phyloP scores from a whole-genome alignment of 1,284 basidiomycete species.

The Cryptococcus sp. region DNA sequence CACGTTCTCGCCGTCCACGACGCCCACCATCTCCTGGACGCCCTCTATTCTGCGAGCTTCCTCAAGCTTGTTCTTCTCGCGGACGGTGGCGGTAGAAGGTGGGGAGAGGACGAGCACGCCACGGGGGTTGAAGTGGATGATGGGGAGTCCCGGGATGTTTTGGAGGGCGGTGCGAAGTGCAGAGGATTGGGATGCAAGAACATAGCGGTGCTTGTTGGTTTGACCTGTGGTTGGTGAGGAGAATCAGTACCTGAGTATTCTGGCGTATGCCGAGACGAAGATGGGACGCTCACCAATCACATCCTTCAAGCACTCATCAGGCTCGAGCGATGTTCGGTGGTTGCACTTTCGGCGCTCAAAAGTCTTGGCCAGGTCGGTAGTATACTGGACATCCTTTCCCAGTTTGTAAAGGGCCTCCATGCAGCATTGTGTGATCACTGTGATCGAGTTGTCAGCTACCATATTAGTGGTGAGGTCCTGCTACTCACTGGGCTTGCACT shows the following conservation, averaged over 20 bases:
- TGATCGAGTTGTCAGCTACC: neutral
- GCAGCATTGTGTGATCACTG: constrained; percentile 96
- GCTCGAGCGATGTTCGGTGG: constrained; percentile 74
- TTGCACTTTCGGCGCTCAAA: constrained; percentile 95
- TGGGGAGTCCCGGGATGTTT: constrained; percentile 71
- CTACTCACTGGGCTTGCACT: constrained; percentile 78
- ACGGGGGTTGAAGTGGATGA: constrained; percentile 79
- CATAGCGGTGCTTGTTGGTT: constrained; percentile 87
- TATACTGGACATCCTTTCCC: constrained; percentile 65
- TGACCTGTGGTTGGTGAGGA: constrained; percentile 56
- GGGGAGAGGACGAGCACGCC: constrained; percentile 87
- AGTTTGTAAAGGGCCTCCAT: constrained; percentile 83
- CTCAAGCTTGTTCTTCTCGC: constrained; percentile 62
- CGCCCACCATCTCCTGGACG: constrained; percentile 31
- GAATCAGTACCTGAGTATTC: neutral
- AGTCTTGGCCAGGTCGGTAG: constrained; percentile 81
- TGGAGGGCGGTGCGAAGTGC: constrained; percentile 64
- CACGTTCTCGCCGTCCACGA: constrained; percentile 48
- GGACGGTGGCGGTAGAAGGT: constrained; percentile 69
- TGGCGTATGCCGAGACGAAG: no score
- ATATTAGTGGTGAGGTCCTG: neutral
- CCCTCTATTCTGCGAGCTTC: constrained; percentile 46
- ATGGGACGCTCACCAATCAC: constrained; percentile 67
- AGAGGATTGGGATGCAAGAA: constrained; percentile 74
- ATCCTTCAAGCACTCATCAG: constrained; percentile 75